Percentiles rank a stretch among this genome's conserved stretches.
phyloP scores from a whole-genome alignment of 225 moss, liverwort and hornwort species.

The Bryum argenteum region DNA sequence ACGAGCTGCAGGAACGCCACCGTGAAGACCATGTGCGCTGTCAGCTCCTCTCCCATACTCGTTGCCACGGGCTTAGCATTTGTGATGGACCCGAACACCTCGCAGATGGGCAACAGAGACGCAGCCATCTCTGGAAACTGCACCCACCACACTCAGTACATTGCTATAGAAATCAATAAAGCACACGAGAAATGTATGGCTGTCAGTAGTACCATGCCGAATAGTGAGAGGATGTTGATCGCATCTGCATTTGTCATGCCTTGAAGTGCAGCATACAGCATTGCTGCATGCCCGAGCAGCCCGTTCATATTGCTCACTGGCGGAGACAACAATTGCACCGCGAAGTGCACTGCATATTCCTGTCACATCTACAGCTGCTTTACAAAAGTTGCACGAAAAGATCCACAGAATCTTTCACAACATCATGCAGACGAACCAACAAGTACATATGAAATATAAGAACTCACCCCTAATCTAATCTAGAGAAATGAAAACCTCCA shows the following conservation, averaged over 20 bases:
- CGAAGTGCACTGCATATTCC: constrained; percentile 90
- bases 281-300: constrained; percentile 75
- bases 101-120: constrained; percentile 89
- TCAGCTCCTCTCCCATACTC: constrained; percentile 74
- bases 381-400: constrained; percentile 19
- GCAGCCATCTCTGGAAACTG: constrained; percentile 99
- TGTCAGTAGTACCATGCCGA: constrained; percentile 78
- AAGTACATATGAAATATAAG: no score
- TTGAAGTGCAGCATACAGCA: constrained; percentile 79
- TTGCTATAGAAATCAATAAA: not conserved
- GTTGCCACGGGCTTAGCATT: constrained; percentile 65
- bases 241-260: constrained; percentile 79
- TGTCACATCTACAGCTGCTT: constrained; percentile 50
- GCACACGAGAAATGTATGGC: not conserved
- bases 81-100: constrained; percentile 86
- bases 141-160: constrained; percentile 34
- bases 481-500: not conserved
- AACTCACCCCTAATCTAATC: no score
- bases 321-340: constrained; percentile 87
- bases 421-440: not conserved
- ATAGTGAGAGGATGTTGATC: constrained; percentile 78
- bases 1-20: constrained; percentile 83
- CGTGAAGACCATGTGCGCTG: constrained; percentile 83
- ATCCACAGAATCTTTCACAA: constrained; percentile 13
- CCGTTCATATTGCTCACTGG: constrained; percentile 64